These are phyloP conservation scores for Penicillium sp. DNA, from an alignment of 2,329 filamentous ascomycete genomes.

Conservation along the genomic window DNA sequence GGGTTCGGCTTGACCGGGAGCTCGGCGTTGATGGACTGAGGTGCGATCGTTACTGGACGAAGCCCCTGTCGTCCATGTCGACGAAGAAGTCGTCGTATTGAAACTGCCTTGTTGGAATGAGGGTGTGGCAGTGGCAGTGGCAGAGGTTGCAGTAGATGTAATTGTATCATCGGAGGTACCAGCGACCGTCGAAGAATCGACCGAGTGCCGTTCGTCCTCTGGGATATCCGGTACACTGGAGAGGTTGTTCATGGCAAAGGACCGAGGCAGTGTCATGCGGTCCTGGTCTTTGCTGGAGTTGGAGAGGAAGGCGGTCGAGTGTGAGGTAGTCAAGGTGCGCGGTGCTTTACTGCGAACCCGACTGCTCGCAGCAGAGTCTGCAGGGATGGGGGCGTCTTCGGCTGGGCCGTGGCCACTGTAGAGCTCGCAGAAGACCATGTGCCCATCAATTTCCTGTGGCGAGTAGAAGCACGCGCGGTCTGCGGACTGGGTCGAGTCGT, in stretches of 20 bases:
- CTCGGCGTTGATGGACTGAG: slow-evolving; percentile 25
- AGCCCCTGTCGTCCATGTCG: slow-evolving; percentile 11
- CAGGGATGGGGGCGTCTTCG: slow-evolving; percentile 56
- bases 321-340: slow-evolving; percentile 30
- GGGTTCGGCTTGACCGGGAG: slow-evolving; percentile 19
- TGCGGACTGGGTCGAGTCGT: slow-evolving; percentile 63
- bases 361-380: slow-evolving; percentile 30
- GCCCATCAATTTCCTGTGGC: slow-evolving; percentile 62
- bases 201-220: slow-evolving; percentile 27
- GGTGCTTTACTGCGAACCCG: slow-evolving; percentile 24
- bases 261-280: slow-evolving; percentile 34
- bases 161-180: slow-evolving; percentile 37
- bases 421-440: slow-evolving; percentile 61
- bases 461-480: slow-evolving; percentile 61
- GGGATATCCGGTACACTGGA: slow-evolving; percentile 21
- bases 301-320: slow-evolving; percentile 30
- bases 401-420: slow-evolving; percentile 58
- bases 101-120: slow-evolving; percentile 1
- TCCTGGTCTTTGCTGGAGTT: slow-evolving; percentile 23
- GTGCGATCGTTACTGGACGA: slow-evolving; percentile 11
- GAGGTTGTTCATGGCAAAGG: slow-evolving; percentile 34
- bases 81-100: neutral
- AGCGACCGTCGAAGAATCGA: slow-evolving; percentile 32
- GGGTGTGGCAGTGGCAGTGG: slow-evolving; percentile 15
- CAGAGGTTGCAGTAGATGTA: slow-evolving; percentile 19